A percentile compares a stretch with the other conserved stretches of the same genome.
phyloP scores from a whole-genome alignment of 1,284 basidiomycete genomes.

The Thelephora terrestris region DNA sequence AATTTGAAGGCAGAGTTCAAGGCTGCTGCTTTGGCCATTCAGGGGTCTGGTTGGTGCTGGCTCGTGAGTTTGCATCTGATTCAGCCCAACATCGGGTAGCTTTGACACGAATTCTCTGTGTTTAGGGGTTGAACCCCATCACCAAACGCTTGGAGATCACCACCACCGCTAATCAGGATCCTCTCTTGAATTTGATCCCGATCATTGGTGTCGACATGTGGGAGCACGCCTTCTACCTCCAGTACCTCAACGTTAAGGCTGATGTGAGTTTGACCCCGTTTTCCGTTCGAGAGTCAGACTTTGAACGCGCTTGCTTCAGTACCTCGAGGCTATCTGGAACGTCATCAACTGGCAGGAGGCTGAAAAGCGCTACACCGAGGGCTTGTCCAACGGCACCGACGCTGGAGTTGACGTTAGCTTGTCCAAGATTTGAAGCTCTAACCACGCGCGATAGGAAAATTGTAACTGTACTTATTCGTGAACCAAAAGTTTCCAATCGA shows the following conservation, averaged over 20 bases:
- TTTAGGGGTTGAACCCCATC: slow-evolving; percentile 60
- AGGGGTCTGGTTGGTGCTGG: slow-evolving; percentile 99
- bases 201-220: slow-evolving; percentile 97
- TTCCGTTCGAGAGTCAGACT: not conserved
- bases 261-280: slow-evolving; percentile 48
- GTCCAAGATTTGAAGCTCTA: not conserved
- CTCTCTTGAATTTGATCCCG: slow-evolving; percentile 72
- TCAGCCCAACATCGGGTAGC: not conserved
- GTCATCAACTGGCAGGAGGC: slow-evolving; percentile 92
- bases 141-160: slow-evolving; percentile 79
- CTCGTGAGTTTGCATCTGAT: slow-evolving; percentile 41
- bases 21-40: slow-evolving; percentile 83
- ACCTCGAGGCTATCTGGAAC: slow-evolving; percentile 86
- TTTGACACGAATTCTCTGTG: slow-evolving; percentile 2
- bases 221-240: slow-evolving; percentile 86
- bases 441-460: not conserved
- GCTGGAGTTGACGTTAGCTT: not conserved
- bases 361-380: slow-evolving; percentile 62
- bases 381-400: slow-evolving; percentile 7
- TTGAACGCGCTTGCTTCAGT: slow-evolving; percentile 33
- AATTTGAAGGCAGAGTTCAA: slow-evolving; percentile 79
- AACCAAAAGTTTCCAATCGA: too few relatives aligned
- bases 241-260: slow-evolving; percentile 89
- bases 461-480: not conserved
- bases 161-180: slow-evolving; percentile 96